Conservation (phyloP, 2,329 filamentous ascomycete species). For the Botryotinia convoluta region DNA sequence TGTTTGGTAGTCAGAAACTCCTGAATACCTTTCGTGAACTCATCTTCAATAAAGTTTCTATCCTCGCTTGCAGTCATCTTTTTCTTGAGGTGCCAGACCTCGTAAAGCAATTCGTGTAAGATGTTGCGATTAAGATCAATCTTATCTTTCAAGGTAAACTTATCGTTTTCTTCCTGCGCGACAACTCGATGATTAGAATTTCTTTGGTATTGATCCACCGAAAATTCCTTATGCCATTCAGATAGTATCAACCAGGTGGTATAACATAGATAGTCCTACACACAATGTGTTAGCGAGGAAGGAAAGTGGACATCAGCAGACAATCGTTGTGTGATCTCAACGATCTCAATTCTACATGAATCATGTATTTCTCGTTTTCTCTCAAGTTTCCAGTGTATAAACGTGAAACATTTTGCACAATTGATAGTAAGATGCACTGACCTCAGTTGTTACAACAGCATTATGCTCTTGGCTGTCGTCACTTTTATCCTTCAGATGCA, state of each 20-base stretch:
- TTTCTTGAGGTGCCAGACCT: not conserved
- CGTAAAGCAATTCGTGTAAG: not conserved
- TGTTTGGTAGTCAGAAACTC: conserved; percentile 26
- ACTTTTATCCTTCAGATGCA: not conserved
- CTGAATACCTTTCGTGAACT: conserved; percentile 34
- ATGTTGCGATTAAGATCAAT: not conserved
- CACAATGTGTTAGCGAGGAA: not conserved
- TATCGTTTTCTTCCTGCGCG: not conserved
- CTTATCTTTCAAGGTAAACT: not conserved
- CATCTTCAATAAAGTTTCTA: conserved; percentile 30
- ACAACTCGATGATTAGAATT: not conserved
- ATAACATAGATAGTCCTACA: not conserved
- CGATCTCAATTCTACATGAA: not conserved
- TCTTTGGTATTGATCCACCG: not conserved
- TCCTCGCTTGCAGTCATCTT: fast-evolving
- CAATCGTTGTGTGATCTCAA: not conserved
- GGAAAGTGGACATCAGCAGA: not conserved
- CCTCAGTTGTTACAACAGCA: not conserved
- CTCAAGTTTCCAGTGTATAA: not conserved
- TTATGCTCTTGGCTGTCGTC: not conserved
- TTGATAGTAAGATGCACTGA: not conserved
- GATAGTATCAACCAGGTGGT: not conserved
- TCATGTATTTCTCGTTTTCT: too few species aligned
- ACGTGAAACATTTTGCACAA: not conserved
- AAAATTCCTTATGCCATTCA: not conserved